Percentiles rank a stretch among this genome's conserved stretches.
Evolutionary conservation across 176 grass and related monocot species (phyloP).

Genomic region (Eleusine indica): DNA sequence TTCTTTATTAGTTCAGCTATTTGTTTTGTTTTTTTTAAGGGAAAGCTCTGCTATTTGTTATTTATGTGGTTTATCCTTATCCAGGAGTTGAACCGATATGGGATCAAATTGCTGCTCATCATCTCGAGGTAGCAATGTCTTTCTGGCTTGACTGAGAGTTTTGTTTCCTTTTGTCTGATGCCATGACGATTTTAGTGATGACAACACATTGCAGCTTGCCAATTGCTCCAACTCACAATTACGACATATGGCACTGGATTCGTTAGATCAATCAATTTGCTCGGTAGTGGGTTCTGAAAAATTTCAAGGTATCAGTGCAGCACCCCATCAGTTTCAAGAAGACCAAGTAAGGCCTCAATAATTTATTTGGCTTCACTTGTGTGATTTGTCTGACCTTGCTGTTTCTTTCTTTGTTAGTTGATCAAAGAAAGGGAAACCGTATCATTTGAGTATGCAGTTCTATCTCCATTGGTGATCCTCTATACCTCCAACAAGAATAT

Average conservation of each 20-base stretch:
- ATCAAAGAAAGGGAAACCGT: constrained; percentile 65
- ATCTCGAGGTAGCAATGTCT: constrained; percentile 77
- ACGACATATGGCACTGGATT: constrained; percentile 87
- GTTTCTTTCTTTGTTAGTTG: constrained; percentile 58
- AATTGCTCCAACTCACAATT: constrained; percentile 78
- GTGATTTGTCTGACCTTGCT: constrained; percentile 43
- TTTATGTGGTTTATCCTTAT: constrained; percentile 44
- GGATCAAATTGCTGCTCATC: constrained; percentile 90
- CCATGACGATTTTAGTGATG: constrained; percentile 35
- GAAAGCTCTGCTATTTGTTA: constrained; percentile 15
- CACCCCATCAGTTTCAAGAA: constrained; percentile 53
- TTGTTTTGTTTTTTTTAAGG: background rate
- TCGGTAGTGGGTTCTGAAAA: constrained; percentile 89
- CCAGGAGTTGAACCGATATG: constrained; percentile 90
- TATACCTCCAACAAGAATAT: constrained; percentile 79
- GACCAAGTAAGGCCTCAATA: constrained; percentile 41
- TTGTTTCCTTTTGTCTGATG: constrained; percentile 29
- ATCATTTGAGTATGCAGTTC: constrained; percentile 90
- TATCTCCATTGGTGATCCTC: constrained; percentile 84
- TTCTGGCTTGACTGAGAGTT: constrained; percentile 32
- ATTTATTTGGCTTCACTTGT: constrained; percentile 4
- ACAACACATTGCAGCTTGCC: constrained; percentile 68
- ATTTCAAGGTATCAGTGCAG: constrained; percentile 64
- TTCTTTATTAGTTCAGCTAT: background rate
- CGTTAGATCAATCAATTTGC: constrained; percentile 96